Percentiles rank a stretch among this genome's conserved stretches.
Conservation (phyloP, 805 yeast genomes). For the Ogataea paradorogensis region DNA sequence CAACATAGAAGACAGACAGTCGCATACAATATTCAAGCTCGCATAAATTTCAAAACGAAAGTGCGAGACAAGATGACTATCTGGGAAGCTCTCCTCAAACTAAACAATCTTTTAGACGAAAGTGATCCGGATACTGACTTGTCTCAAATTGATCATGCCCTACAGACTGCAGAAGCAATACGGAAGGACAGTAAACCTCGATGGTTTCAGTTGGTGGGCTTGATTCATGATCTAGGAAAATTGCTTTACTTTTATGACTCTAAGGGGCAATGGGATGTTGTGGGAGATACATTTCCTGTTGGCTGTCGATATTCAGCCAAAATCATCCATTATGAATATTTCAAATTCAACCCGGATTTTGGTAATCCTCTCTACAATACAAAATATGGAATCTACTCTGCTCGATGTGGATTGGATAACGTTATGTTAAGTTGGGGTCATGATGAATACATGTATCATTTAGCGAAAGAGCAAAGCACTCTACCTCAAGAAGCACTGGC, state of each 20-base stretch:
- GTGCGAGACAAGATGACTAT: slow-evolving; percentile 63
- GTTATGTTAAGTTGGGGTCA: slow-evolving; percentile 80
- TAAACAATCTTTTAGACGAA: slow-evolving; percentile 63
- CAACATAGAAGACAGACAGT: slow-evolving; percentile 71
- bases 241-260: slow-evolving; percentile 67
- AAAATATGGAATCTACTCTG: slow-evolving; percentile 63
- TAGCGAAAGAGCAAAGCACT: slow-evolving; percentile 61
- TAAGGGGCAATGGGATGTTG: slow-evolving; percentile 78
- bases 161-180: slow-evolving; percentile 75
- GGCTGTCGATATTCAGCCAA: slow-evolving; percentile 63
- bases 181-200: slow-evolving; percentile 64
- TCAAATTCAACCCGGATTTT: slow-evolving; percentile 57
- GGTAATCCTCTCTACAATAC: slow-evolving; percentile 62
- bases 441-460: slow-evolving; percentile 74
- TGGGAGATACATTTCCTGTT: slow-evolving; percentile 75
- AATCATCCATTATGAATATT: slow-evolving; percentile 59
- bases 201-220: slow-evolving; percentile 74
- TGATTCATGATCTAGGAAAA: slow-evolving; percentile 71
- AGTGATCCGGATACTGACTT: slow-evolving; percentile 75
- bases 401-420: slow-evolving; percentile 62
- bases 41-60: slow-evolving; percentile 68
- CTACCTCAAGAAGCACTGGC: slow-evolving; percentile 67
- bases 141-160: slow-evolving; percentile 71
- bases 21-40: slow-evolving; percentile 67
- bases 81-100: slow-evolving; percentile 66